Base-by-base conservation (phyloP, 2,329 filamentous ascomycete species). In the Xylariaceae sp. region DNA sequence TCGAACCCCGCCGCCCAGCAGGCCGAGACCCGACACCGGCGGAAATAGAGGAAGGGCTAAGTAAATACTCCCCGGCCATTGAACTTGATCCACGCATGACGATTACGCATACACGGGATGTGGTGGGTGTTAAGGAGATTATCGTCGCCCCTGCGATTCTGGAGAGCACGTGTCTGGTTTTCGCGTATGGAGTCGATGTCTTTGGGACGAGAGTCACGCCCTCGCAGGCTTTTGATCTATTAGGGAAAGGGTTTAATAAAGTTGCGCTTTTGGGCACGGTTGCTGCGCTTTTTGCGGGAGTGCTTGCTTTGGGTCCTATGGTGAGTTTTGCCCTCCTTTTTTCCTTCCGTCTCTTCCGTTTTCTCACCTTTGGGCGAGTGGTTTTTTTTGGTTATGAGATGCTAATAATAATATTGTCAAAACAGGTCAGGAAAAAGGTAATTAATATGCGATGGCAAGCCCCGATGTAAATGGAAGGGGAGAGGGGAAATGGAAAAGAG, bases 241-340 rank as follows among this genome's bases (percentile, higher is more conserved):
- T 99, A 12, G 94, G 91, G 59, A 94, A 91, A 72, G 89, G 89
- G 2, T 99, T 99, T 72, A 94, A 92, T 69, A 96, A 95, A 76
- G 68, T 91, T 53, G 88, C 91, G 63, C 81, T 99, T 67, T 71
- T 96, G 39, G 78, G 81, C 12, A 99, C 94, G 0, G 91, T 99
- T 39, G 76, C 87, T 41, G 92, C 89, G 19, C 77, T 97, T 62
- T 82, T 81, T 45, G 78, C 82, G 40, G 91, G 90, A 45, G 92
- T 96, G 12, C 71, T 85, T 60, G 81, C 89, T 53, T 76, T 97
- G 66, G 86, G 86, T 51, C 94, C 94, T 31, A 84, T 97, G 82
- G 94, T 96, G 78, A 77, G 87, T 78, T 55, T 47, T 46, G 35
- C 43, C 30, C 42, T 41, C 35, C 41, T 31, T 19, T 43, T 27